phyloP scores from a whole-genome alignment of 148 eudicot species.

The Vaccinium myrtillus region DNA sequence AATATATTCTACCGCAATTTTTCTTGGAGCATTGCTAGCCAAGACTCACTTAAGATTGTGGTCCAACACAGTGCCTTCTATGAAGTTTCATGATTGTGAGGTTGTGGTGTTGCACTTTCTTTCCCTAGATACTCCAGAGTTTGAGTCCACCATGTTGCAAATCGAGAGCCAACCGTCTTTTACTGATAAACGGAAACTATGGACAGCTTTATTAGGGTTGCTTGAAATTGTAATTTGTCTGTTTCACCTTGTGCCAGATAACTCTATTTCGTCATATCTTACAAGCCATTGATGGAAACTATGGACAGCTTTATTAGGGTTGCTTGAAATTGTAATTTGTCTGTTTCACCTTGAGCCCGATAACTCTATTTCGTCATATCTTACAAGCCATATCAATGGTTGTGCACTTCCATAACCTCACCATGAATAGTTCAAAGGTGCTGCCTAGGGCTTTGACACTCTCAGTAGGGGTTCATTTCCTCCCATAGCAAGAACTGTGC shows the following conservation, averaged over 20 bases:
- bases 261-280: not conserved
- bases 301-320: not conserved
- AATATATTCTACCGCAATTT: not conserved
- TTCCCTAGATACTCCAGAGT: not conserved
- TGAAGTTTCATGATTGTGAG: not conserved
- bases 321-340: not conserved
- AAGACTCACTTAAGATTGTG: not conserved
- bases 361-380: not conserved
- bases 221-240: not conserved
- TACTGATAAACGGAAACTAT: not conserved
- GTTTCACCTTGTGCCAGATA: not conserved
- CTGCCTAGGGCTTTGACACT: slow-evolving; percentile 3
- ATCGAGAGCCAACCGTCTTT: too few relatives aligned
- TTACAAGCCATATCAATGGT: too few relatives aligned
- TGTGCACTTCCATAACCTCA: too few relatives aligned
- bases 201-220: not conserved
- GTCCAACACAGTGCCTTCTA: not conserved
- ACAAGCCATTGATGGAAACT: not conserved
- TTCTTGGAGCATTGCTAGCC: not conserved
- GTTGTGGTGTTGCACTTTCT: not conserved
- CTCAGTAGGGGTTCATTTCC: not conserved
- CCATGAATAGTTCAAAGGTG: not conserved
- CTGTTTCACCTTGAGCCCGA: not conserved
- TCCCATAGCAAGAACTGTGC: not conserved
- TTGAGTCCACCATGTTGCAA: not conserved